Evolutionary conservation across 371 early-diverging fungal species (phyloP).

Genomic region (Coemansia sp.): DNA sequence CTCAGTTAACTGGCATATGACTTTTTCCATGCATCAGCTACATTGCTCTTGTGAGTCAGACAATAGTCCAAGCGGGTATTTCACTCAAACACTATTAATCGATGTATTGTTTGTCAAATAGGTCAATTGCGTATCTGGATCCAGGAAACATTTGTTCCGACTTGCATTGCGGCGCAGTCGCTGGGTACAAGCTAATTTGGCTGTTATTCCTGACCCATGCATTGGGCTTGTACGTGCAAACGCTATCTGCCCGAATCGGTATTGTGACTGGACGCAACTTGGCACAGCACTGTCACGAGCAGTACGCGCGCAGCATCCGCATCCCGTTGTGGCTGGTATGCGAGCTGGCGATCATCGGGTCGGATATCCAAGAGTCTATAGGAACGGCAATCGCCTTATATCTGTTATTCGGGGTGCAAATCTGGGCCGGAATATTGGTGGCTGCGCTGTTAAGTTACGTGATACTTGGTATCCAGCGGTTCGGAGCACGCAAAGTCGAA

Average conservation of each 20-base stretch:
- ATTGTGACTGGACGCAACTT: conserved; percentile 69
- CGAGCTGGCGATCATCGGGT: conserved; percentile 70
- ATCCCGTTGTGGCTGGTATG: conserved; percentile 60
- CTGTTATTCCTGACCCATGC: conserved; percentile 64
- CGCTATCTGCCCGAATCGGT: conserved; percentile 62
- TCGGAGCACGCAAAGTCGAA: conserved; percentile 54
- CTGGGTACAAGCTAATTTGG: conserved; percentile 66
- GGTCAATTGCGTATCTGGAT: conserved; percentile 63
- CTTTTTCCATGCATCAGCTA: neutral
- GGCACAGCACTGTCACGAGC: conserved; percentile 55
- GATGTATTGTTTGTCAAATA: neutral
- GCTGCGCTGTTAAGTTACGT: conserved; percentile 59
- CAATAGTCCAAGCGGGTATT: no score
- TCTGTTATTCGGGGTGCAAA: conserved; percentile 58
- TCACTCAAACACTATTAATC: neutral
- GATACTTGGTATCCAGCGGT: conserved; percentile 53
- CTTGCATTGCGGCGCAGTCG: conserved; percentile 65
- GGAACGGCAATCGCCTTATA: conserved; percentile 72
- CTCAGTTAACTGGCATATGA: neutral
- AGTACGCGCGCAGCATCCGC: conserved; percentile 52
- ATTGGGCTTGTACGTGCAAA: conserved; percentile 62
- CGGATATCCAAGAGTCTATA: conserved; percentile 73
- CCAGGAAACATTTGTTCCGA: conserved; percentile 72
- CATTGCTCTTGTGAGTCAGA: no score
- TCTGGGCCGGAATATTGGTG: conserved; percentile 64